Evolutionary conservation across 1,284 basidiomycete genomes (phyloP).

Genomic region (Exsudoporus floridanus): DNA sequence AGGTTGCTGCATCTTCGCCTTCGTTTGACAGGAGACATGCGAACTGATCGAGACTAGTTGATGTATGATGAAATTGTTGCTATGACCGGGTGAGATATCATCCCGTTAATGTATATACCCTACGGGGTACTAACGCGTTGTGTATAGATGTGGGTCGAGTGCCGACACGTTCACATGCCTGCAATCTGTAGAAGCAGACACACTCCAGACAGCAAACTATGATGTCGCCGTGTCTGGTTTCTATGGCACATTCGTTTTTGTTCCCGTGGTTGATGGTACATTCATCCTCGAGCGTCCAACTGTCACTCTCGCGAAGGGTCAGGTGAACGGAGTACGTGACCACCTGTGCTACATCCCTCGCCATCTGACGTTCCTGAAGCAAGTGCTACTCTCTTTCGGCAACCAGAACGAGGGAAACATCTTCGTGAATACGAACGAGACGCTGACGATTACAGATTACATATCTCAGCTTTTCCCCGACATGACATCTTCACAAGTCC

Average conservation of each 20-base stretch:
- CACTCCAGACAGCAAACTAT: slow-evolving; percentile 22
- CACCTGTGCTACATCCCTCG: background rate
- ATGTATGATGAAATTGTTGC: slow-evolving; percentile 21
- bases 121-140: background rate
- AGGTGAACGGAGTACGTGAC: slow-evolving; percentile 12
- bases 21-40: background rate
- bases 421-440: slow-evolving; percentile 17
- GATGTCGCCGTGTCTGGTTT: slow-evolving; percentile 20
- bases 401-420: slow-evolving; percentile 22
- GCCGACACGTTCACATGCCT: slow-evolving; percentile 31
- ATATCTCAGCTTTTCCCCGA: slow-evolving; percentile 25
- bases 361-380: slow-evolving; percentile 7
- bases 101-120: background rate
- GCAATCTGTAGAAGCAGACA: slow-evolving; percentile 17
- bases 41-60: slow-evolving; percentile 10
- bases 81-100: slow-evolving; percentile 13
- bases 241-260: slow-evolving; percentile 30
- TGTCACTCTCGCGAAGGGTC: slow-evolving; percentile 24
- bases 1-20: background rate
- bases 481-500: slow-evolving; percentile 9
- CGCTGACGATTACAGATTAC: slow-evolving; percentile 17
- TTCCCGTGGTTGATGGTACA: slow-evolving; percentile 37
- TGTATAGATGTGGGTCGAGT: slow-evolving; percentile 25
- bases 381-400: slow-evolving; percentile 7
- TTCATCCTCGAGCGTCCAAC: slow-evolving; percentile 36